Conservation (phyloP, 768 basidiomycete genomes). For the Kwoniella sp. region DNA sequence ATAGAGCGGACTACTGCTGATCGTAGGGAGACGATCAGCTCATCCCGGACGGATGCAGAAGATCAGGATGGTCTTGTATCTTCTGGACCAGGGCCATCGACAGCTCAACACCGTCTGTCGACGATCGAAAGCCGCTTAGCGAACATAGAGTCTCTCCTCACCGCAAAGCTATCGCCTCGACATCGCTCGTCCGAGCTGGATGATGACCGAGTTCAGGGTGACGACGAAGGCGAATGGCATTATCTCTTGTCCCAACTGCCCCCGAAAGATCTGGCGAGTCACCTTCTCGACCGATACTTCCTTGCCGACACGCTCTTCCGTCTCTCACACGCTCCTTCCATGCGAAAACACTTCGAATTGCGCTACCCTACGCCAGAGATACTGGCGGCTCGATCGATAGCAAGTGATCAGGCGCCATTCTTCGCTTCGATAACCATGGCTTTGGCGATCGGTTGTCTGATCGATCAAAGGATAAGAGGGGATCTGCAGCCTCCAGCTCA, state of each 20-base stretch:
- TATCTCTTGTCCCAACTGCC: constrained; percentile 9
- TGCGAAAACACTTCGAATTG: background rate
- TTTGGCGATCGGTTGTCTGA: constrained; percentile 6
- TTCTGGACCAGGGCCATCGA: constrained; percentile 6
- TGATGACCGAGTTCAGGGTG: background rate
- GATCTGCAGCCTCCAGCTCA: background rate
- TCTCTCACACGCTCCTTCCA: constrained; percentile 10
- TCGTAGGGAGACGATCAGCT: background rate
- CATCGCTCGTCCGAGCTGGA: background rate
- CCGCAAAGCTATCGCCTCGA: background rate
- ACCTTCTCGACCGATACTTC: constrained; percentile 5
- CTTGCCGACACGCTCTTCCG: constrained; percentile 7
- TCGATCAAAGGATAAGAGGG: background rate
- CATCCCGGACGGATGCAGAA: background rate
- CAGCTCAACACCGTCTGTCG: background rate
- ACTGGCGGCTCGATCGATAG: background rate
- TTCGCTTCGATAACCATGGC: constrained; percentile 15
- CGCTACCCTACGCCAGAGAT: background rate
- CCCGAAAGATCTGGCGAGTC: background rate
- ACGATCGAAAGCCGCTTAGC: background rate
- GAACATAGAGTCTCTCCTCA: background rate
- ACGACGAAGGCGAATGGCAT: constrained; percentile 2
- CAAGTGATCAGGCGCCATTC: background rate
- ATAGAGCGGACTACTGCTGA: background rate
- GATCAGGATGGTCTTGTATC: background rate